Evolutionary conservation across 1,284 basidiomycete species (phyloP).

Genomic region (Thelephora terrestris): DNA sequence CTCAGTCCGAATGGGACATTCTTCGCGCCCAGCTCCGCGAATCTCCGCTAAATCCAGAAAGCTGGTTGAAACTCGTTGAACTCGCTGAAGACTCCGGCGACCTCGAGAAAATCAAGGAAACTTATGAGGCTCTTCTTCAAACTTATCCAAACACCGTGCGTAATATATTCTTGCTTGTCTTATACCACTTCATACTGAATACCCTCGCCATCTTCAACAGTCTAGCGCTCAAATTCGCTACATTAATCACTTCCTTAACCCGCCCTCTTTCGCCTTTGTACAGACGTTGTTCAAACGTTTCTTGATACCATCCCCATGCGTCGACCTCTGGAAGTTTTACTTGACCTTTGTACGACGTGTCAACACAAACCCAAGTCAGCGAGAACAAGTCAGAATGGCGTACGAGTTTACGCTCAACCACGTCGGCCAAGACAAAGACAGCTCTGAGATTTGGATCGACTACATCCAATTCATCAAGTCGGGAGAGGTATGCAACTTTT

Average conservation of each 20-base stretch:
- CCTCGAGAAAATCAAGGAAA: conserved; percentile 54
- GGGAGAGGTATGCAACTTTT: conserved; percentile 46
- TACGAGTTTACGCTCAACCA: conserved; percentile 92
- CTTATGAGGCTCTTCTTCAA: conserved; percentile 67
- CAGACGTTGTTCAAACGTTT: conserved; percentile 77
- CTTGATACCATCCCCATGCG: conserved; percentile 71
- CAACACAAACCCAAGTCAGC: conserved; percentile 43
- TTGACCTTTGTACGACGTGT: conserved; percentile 69
- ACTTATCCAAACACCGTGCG: conserved; percentile 74
- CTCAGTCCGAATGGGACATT: conserved; percentile 38
- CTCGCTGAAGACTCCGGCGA: conserved; percentile 60
- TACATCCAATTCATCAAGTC: conserved; percentile 81
- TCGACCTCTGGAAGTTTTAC: conserved; percentile 84
- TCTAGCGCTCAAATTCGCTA: conserved; percentile 73
- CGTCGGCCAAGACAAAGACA: conserved; percentile 79
- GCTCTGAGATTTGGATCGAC: conserved; percentile 66
- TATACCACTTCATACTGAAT: conserved; percentile 8
- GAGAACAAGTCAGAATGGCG: conserved; percentile 75
- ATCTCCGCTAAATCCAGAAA: conserved; percentile 52
- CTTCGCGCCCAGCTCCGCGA: conserved; percentile 36
- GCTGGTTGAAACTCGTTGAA: conserved; percentile 60
- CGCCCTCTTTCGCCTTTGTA: conserved; percentile 56
- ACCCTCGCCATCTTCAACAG: conserved; percentile 27
- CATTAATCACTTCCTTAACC: conserved; percentile 68
- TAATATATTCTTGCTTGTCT: conserved; percentile 15